Conservation (phyloP, 768 basidiomycete genomes). For the Amanita rubescens region DNA sequence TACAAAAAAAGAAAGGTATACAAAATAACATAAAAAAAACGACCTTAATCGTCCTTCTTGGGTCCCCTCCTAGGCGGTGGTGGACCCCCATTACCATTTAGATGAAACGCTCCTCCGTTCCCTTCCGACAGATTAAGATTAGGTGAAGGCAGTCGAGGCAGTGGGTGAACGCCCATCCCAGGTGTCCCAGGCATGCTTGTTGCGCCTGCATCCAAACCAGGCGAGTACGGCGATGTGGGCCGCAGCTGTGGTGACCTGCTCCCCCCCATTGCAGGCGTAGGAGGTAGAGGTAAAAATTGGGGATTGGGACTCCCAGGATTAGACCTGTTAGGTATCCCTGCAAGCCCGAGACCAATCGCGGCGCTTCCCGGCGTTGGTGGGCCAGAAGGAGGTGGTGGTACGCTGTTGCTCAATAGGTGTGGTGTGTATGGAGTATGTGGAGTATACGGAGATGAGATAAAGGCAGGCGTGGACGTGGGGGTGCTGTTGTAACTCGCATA, state of each 20-base stretch:
- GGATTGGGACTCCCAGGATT: slow-evolving; percentile 3
- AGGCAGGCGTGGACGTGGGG: slow-evolving; percentile 20
- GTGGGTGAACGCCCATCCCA: too few species aligned
- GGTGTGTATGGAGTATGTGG: slow-evolving; percentile 13
- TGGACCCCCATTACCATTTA: too few species aligned
- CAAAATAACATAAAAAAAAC: too few species aligned
- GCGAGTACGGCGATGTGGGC: not conserved
- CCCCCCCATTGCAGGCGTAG: not conserved
- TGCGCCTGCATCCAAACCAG: not conserved
- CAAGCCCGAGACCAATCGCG: slow-evolving; percentile 8
- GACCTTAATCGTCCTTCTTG: too few species aligned
- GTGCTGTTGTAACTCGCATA: slow-evolving; percentile 28
- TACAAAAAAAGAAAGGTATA: too few species aligned
- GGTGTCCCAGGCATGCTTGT: slow-evolving; percentile 11
- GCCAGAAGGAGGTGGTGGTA: too few species aligned
- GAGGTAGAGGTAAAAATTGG: not conserved
- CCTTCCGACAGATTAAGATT: slow-evolving; percentile 7
- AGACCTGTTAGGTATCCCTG: not conserved
- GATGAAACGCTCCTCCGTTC: not conserved
- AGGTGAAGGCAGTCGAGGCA: too few species aligned
- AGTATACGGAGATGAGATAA: slow-evolving; percentile 7
- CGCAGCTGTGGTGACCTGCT: not conserved
- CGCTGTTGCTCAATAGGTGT: not conserved
- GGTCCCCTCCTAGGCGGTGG: too few species aligned
- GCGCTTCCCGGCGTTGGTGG: not conserved